These are phyloP conservation scores for Bipolaris victoriae DNA, from an alignment of 2,329 filamentous ascomycete species.

Conservation along the genomic window DNA sequence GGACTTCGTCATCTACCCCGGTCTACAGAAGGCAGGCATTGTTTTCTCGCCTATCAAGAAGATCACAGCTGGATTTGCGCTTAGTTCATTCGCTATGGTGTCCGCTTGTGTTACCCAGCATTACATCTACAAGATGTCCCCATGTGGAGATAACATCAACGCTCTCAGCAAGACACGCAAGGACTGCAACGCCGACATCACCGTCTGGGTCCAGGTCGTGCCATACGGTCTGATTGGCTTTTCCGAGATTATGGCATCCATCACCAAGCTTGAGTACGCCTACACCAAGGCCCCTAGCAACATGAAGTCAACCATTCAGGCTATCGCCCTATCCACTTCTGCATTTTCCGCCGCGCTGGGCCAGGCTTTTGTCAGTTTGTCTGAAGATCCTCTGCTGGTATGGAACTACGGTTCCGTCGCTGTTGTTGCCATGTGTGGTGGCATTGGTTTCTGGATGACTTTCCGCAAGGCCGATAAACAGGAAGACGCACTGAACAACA, in stretches of 20 bases:
- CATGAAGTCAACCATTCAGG: constrained; percentile 58
- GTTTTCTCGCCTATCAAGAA: constrained; percentile 77
- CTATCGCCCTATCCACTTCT: constrained; percentile 45
- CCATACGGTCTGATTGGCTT: constrained; percentile 63
- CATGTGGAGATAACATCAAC: constrained; percentile 39
- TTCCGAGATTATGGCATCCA: constrained; percentile 68
- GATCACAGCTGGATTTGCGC: constrained; percentile 72
- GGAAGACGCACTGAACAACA: constrained; percentile 43
- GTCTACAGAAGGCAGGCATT: constrained; percentile 68
- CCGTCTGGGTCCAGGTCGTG: constrained; percentile 62
- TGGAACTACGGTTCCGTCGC: constrained; percentile 44
- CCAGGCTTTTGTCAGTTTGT: constrained; percentile 40
- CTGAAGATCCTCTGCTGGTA: constrained; percentile 41
- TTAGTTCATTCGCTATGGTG: constrained; percentile 67
- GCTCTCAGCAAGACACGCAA: constrained; percentile 47
- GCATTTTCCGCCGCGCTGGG: constrained; percentile 42
- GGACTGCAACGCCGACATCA: constrained; percentile 54
- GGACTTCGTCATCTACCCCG: constrained; percentile 70
- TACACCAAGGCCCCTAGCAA: constrained; percentile 61
- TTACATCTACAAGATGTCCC: constrained; percentile 54
- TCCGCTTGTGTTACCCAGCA: constrained; percentile 64
- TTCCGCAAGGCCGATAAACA: constrained; percentile 43
- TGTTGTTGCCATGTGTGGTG: constrained; percentile 41
- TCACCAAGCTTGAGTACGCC: constrained; percentile 71
- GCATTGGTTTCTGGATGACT: constrained; percentile 39